phyloP scores from a whole-genome alignment of 2,329 filamentous ascomycete genomes.

The Colletotrichum sp. region DNA sequence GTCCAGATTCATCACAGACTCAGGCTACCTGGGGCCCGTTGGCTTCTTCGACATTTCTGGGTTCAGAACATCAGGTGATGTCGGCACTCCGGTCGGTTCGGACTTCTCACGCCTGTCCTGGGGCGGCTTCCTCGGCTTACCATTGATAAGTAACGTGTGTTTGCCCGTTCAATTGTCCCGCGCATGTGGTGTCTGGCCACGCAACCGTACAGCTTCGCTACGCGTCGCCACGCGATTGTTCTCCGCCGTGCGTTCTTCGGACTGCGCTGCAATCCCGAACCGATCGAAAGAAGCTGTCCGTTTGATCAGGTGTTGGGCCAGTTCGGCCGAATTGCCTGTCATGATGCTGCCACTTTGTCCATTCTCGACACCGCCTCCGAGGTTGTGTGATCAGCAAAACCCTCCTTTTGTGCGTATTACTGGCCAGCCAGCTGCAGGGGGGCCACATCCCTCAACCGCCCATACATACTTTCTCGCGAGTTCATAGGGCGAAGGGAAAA shows the following conservation, averaged over 20 bases:
- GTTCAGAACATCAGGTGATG: background rate
- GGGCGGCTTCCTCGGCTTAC: background rate
- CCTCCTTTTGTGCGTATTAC: background rate
- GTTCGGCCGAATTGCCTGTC: background rate
- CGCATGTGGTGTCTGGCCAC: background rate
- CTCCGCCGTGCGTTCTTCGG: background rate
- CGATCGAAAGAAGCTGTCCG: background rate
- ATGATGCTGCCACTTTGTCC: background rate
- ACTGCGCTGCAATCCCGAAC: background rate
- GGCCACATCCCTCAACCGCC: background rate
- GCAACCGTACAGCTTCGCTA: background rate
- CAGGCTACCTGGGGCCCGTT: background rate
- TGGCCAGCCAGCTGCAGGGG: background rate
- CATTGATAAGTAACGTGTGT: background rate
- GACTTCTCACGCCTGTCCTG: background rate
- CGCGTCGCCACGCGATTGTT: background rate
- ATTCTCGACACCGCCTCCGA: background rate
- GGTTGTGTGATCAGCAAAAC: background rate
- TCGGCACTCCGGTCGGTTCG: background rate
- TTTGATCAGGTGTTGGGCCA: background rate
- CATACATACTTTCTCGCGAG: background rate
- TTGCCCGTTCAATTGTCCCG: background rate
- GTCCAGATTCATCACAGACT: background rate
- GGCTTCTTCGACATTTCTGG: background rate
- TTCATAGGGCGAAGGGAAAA: background rate